Conservation (phyloP, 2,329 filamentous ascomycete species). For the Fusarium xyrophilum region DNA sequence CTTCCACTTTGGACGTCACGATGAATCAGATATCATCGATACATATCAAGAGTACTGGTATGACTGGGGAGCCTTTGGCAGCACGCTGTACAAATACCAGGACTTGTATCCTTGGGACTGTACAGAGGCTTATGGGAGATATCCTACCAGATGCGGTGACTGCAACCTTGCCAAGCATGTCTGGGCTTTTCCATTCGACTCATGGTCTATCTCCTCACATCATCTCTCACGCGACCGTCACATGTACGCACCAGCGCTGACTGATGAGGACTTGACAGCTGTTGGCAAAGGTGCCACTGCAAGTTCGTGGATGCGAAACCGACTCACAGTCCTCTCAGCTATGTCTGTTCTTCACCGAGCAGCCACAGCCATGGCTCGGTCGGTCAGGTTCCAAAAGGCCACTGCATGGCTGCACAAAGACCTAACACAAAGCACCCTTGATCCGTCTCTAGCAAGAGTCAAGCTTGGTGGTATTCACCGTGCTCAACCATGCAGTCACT, state of each 20-base stretch:
- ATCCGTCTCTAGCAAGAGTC: slow-evolving; percentile 42
- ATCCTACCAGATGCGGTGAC: slow-evolving; percentile 47
- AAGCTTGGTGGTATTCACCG: slow-evolving; percentile 53
- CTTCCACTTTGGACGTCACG: slow-evolving; percentile 49
- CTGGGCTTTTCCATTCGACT: slow-evolving; percentile 54
- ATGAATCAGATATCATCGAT: slow-evolving; percentile 54
- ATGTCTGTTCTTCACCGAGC: slow-evolving; percentile 42
- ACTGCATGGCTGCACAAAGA: slow-evolving; percentile 47
- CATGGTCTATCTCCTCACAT: slow-evolving; percentile 51
- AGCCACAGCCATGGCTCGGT: slow-evolving; percentile 48
- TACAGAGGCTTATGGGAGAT: slow-evolving; percentile 51
- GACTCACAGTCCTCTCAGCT: slow-evolving; percentile 46
- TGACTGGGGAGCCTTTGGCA: slow-evolving; percentile 53
- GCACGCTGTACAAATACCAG: slow-evolving; percentile 50
- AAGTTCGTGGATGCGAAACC: slow-evolving; percentile 47
- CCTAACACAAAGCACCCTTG: slow-evolving; percentile 1
- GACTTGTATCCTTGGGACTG: slow-evolving; percentile 57
- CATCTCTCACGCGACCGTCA: slow-evolving; percentile 48
- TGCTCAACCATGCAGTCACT: slow-evolving; percentile 51
- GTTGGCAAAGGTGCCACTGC: slow-evolving; percentile 28
- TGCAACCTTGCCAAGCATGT: slow-evolving; percentile 55
- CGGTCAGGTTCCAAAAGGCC: slow-evolving; percentile 37
- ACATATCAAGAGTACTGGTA: slow-evolving; percentile 54
- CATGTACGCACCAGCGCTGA: slow-evolving; percentile 43
- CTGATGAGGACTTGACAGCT: slow-evolving; percentile 10